phyloP scores from a whole-genome alignment of 1,284 basidiomycete genomes.

The Ceratobasidium sp. region DNA sequence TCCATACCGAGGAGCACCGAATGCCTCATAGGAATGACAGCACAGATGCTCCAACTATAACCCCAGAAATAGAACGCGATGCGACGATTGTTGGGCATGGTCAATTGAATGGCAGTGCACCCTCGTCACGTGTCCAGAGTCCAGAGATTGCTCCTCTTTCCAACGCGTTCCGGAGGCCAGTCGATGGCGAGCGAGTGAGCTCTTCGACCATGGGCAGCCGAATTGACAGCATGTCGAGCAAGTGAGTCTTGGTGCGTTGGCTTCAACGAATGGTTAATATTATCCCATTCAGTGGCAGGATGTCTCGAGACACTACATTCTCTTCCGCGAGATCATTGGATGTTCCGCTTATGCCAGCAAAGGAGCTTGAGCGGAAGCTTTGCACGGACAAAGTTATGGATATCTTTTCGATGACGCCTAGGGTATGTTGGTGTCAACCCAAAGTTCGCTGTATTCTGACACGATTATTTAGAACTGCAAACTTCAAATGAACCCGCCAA shows the following conservation, averaged over 20 bases:
- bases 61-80: slow-evolving; percentile 18
- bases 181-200: slow-evolving; percentile 39
- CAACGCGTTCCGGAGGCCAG: slow-evolving; percentile 38
- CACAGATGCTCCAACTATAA: slow-evolving; percentile 30
- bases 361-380: slow-evolving; percentile 86
- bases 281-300: slow-evolving; percentile 62
- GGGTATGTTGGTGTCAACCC: slow-evolving; percentile 66
- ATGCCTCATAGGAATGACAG: slow-evolving; percentile 26
- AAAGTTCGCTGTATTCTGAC: not conserved
- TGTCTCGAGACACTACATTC: slow-evolving; percentile 70
- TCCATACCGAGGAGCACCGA: slow-evolving; percentile 9
- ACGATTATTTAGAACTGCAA: slow-evolving; percentile 77
- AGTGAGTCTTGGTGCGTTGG: slow-evolving; percentile 60
- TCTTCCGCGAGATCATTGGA: slow-evolving; percentile 66
- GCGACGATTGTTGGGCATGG: slow-evolving; percentile 3
- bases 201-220: slow-evolving; percentile 42
- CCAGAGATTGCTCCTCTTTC: slow-evolving; percentile 36
- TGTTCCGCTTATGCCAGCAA: slow-evolving; percentile 63
- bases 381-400: slow-evolving; percentile 87
- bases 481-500: slow-evolving; percentile 89
- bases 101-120: not conserved
- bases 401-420: slow-evolving; percentile 96
- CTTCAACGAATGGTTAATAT: not conserved
- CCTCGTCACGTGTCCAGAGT: slow-evolving; percentile 39
- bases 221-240: slow-evolving; percentile 62